phyloP scores from a whole-genome alignment of 371 early-diverging fungal species.

The Rhizopus arrhizus region DNA sequence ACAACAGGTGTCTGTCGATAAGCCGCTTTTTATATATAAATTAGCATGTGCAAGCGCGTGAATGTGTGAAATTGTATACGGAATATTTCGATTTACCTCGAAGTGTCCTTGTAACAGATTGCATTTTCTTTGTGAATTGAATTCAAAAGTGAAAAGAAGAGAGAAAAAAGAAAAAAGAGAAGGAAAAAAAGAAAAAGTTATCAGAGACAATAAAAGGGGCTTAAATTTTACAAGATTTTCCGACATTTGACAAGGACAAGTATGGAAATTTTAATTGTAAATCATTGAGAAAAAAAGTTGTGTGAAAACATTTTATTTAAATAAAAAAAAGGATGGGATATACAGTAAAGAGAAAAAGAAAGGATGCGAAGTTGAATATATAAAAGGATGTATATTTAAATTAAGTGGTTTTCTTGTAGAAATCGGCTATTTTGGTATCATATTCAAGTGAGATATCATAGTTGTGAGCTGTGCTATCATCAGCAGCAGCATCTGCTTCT shows the following conservation, averaged over 20 bases:
- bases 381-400: not conserved
- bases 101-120: conserved; percentile 12
- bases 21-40: conserved; percentile 12
- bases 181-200: conserved; percentile 1
- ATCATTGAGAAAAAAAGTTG: too few relatives aligned
- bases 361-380: not conserved
- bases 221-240: not conserved
- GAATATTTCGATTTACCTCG: conserved; percentile 11
- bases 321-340: not conserved
- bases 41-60: not conserved
- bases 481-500: conserved; percentile 27
- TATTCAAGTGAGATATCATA: conserved; percentile 33
- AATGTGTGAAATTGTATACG: not conserved
- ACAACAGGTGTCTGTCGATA: conserved; percentile 28
- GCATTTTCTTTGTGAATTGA: conserved; percentile 7
- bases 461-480: conserved; percentile 1
- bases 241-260: too few relatives aligned
- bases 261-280: too few relatives aligned
- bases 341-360: not conserved
- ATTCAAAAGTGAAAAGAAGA: not conserved
- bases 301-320: too few relatives aligned
- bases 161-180: not conserved
- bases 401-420: conserved; percentile 23
- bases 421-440: conserved; percentile 27
- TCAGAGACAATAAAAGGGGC: conserved; percentile 1